These are phyloP conservation scores for Penicillium mononematosum DNA, from an alignment of 495 filamentous ascomycete genomes.

Conservation along the genomic window DNA sequence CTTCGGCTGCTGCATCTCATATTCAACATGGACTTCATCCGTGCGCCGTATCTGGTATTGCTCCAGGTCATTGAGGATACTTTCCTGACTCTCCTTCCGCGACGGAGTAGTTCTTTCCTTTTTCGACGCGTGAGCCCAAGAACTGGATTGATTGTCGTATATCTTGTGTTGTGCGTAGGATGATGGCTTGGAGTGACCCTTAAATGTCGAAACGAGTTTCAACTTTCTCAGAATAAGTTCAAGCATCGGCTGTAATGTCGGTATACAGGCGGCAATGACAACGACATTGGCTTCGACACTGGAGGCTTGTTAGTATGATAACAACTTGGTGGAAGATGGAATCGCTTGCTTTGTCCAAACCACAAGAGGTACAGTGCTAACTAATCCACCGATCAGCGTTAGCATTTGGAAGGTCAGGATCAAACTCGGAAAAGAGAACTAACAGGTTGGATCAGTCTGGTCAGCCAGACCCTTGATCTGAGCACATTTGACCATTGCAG, in stretches of 20 bases:
- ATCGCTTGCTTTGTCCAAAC: slow-evolving; percentile 8
- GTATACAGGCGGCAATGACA: slow-evolving; percentile 33
- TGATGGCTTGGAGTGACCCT: background rate
- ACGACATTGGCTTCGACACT: slow-evolving; percentile 32
- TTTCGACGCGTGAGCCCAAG: background rate
- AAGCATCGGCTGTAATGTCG: slow-evolving; percentile 24
- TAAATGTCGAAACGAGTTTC: slow-evolving; percentile 1
- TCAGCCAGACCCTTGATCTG: slow-evolving; percentile 24
- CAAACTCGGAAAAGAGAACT: slow-evolving; percentile 5
- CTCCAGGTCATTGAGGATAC: background rate
- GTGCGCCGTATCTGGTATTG: slow-evolving; percentile 6
- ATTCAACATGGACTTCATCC: slow-evolving; percentile 5
- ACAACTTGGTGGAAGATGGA: background rate
- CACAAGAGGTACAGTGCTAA: slow-evolving; percentile 1
- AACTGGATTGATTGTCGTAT: background rate
- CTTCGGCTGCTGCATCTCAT: slow-evolving; percentile 2
- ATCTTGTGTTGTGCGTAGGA: background rate
- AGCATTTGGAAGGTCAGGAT: background rate
- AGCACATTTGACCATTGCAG: slow-evolving; percentile 24
- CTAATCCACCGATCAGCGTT: background rate
- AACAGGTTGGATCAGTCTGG: slow-evolving; percentile 20
- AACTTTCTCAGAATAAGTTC: slow-evolving; percentile 19
- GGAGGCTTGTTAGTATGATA: slow-evolving; percentile 2
- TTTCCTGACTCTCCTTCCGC: slow-evolving; percentile 3
- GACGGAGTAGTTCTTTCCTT: background rate